These are phyloP conservation scores for Candida schatavii DNA, from an alignment of 805 yeast species.

Conservation along the genomic window DNA sequence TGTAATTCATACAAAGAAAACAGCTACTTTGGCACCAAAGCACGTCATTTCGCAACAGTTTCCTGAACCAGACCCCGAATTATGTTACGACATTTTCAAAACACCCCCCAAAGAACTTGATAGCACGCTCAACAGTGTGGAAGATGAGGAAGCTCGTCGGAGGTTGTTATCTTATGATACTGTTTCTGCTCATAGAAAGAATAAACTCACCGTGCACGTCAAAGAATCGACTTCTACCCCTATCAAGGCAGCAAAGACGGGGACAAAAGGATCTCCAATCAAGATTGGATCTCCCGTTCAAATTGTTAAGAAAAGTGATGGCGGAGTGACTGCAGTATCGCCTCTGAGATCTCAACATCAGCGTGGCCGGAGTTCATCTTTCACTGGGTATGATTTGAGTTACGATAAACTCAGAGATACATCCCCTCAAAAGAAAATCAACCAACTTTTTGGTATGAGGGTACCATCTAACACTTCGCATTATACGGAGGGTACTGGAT, in stretches of 20 bases:
- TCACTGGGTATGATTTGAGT: slow-evolving; percentile 18
- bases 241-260: not conserved
- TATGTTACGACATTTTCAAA: slow-evolving; percentile 21
- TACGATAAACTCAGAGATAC: slow-evolving; percentile 22
- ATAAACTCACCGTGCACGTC: not conserved
- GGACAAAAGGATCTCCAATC: slow-evolving; percentile 21
- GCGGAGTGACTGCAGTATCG: slow-evolving; percentile 23
- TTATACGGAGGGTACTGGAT: slow-evolving; percentile 6
- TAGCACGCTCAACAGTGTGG: not conserved
- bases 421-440: slow-evolving; percentile 10
- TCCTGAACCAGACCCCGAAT: slow-evolving; percentile 35
- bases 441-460: slow-evolving; percentile 28
- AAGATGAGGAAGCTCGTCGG: slow-evolving; percentile 1
- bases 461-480: slow-evolving; percentile 26
- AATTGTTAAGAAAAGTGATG: slow-evolving; percentile 25
- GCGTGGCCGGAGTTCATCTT: not conserved
- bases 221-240: slow-evolving; percentile 9
- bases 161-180: slow-evolving; percentile 5
- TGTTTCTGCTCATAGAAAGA: not conserved
- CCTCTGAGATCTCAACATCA: slow-evolving; percentile 3
- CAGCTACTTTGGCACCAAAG: slow-evolving; percentile 2
- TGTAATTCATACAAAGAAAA: slow-evolving; percentile 11
- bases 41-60: slow-evolving; percentile 12
- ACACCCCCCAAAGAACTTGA: slow-evolving; percentile 23
- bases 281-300: slow-evolving; percentile 40